phyloP scores from a whole-genome alignment of 2,329 filamentous ascomycete species.

The Alternaria alternata region DNA sequence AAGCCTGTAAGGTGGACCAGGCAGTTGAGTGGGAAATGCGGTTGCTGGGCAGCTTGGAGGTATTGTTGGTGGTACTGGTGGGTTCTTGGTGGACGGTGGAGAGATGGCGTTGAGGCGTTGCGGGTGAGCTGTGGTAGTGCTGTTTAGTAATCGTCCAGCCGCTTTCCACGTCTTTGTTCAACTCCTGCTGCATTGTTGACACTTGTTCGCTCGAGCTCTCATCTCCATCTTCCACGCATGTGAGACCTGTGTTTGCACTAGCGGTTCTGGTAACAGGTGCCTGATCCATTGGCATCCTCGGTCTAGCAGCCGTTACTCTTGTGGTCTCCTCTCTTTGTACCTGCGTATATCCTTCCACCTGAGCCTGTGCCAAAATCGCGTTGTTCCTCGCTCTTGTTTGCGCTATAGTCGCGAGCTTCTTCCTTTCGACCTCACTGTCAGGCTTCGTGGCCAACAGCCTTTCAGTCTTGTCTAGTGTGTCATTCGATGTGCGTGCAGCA shows the following conservation, averaged over 20 bases:
- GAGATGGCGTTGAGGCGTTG: not conserved
- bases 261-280: too few species aligned
- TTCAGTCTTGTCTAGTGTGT: not conserved
- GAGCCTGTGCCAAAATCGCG: not conserved
- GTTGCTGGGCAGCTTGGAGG: not conserved
- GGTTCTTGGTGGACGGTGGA: too few species aligned
- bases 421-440: not conserved
- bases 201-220: too few species aligned
- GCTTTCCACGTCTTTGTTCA: not conserved
- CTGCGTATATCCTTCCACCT: too few species aligned
- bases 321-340: not conserved
- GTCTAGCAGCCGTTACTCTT: too few species aligned
- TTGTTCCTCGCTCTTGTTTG: not conserved
- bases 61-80: too few species aligned
- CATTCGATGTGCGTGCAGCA: not conserved
- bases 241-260: too few species aligned
- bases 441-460: fast-evolving
- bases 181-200: too few species aligned
- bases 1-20: too few species aligned
- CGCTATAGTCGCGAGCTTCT: not conserved
- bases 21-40: too few species aligned
- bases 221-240: too few species aligned
- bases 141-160: not conserved
- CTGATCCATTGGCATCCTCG: not conserved
- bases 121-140: not conserved